These are phyloP conservation scores for Hordeum marinum DNA, from an alignment of 176 grass and related monocot species.

Conservation along the genomic window DNA sequence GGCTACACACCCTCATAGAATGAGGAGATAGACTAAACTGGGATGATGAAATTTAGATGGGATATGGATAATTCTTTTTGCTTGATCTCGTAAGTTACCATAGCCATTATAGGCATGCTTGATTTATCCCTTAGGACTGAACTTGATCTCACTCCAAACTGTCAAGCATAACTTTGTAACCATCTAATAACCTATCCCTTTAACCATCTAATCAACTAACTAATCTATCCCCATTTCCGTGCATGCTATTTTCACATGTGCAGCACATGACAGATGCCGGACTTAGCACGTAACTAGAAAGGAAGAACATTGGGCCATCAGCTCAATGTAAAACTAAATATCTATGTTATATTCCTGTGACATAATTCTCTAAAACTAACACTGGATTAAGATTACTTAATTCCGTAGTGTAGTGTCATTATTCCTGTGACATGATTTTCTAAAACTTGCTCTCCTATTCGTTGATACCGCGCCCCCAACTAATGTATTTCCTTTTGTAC, in stretches of 20 bases:
- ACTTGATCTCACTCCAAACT: not conserved
- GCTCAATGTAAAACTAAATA: constrained; percentile 1
- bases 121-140: not conserved
- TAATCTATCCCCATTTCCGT: not conserved
- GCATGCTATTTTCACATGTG: not conserved
- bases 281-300: not conserved
- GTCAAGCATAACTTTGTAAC: not conserved
- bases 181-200: not conserved
- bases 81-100: not conserved
- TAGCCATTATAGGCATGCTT: not conserved
- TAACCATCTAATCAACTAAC: not conserved
- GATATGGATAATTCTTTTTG: not conserved
- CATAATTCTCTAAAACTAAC: not conserved
- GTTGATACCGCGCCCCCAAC: constrained; percentile 1
- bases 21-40: not conserved
- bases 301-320: not conserved
- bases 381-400: not conserved
- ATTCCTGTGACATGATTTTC: not conserved
- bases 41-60: not conserved
- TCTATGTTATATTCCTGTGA: not conserved
- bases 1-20: not conserved
- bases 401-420: not conserved
- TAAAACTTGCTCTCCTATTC: not conserved
- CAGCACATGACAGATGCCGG: not conserved
- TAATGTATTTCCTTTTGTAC: constrained; percentile 33